phyloP scores from a whole-genome alignment of 1,284 basidiomycete genomes.

The Austroboletus olivaceoglutinosus region DNA sequence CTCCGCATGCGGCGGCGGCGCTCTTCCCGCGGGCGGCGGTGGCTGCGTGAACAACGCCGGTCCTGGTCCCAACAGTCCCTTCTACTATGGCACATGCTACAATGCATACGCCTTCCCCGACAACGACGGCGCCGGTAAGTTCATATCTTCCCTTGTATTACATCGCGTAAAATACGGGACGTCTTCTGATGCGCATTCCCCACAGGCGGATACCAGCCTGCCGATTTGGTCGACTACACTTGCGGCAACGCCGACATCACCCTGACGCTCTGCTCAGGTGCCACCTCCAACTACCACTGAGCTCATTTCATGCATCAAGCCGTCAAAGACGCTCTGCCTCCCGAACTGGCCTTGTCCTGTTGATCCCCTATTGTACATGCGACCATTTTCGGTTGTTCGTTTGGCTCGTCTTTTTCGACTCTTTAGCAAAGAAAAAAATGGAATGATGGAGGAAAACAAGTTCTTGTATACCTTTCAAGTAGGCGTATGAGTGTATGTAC shows the following conservation, averaged over 20 bases:
- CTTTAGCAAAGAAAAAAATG: too few relatives aligned
- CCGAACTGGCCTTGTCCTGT: too few relatives aligned
- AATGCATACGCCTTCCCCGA: conserved; percentile 35
- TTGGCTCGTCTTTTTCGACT: too few relatives aligned
- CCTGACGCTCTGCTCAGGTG: conserved; percentile 33
- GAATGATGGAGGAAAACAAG: too few relatives aligned
- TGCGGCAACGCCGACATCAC: conserved; percentile 32
- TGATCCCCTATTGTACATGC: too few relatives aligned
- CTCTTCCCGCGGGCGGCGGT: conserved; percentile 29
- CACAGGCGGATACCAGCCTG: conserved; percentile 20
- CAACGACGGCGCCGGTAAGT: conserved; percentile 31
- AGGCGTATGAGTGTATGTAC: too few relatives aligned
- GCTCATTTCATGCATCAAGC: too few relatives aligned
- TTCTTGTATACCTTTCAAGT: too few relatives aligned
- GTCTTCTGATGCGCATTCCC: too few relatives aligned
- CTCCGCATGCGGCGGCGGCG: conserved; percentile 24
- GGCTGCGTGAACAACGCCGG: conserved; percentile 29
- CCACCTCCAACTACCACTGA: conserved; percentile 24
- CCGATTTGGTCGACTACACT: conserved; percentile 31
- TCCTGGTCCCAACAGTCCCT: conserved; percentile 30
- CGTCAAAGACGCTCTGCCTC: too few relatives aligned
- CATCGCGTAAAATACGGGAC: too few relatives aligned
- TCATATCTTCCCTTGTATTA: not conserved
- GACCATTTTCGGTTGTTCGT: too few relatives aligned
- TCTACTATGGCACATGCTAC: conserved; percentile 29